Evolutionary conservation across 371 early-diverging fungal species (phyloP).

Genomic region (Fennellomyces sp.): DNA sequence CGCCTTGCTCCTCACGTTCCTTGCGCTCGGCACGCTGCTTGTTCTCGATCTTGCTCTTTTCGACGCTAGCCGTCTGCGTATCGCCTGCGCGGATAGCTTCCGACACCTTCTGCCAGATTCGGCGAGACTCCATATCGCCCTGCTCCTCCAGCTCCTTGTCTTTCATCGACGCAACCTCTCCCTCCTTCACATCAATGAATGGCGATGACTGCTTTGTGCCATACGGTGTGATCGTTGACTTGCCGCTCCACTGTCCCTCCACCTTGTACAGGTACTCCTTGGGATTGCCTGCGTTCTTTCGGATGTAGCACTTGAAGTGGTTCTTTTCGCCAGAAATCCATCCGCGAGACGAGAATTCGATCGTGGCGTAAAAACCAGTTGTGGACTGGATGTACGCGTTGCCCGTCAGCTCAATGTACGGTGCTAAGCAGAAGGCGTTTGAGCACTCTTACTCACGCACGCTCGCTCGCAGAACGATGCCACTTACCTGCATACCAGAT

Average conservation of each 20-base stretch:
- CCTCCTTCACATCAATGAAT: conserved; percentile 61
- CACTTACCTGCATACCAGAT: conserved; percentile 47
- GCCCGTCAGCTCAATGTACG: conserved; percentile 77
- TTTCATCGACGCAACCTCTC: conserved; percentile 36
- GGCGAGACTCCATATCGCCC: conserved; percentile 65
- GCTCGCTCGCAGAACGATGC: not conserved
- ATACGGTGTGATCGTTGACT: conserved; percentile 54
- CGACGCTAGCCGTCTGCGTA: conserved; percentile 63
- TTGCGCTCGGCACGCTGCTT: conserved; percentile 66
- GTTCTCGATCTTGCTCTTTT: conserved; percentile 76
- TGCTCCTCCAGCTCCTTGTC: conserved; percentile 56
- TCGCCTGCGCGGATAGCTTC: conserved; percentile 70
- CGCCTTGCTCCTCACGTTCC: conserved; percentile 56
- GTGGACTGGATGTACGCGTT: conserved; percentile 68
- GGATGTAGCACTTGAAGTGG: conserved; percentile 63
- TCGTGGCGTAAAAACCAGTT: conserved; percentile 66
- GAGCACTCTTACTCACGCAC: not conserved
- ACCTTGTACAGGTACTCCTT: conserved; percentile 60
- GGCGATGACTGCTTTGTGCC: conserved; percentile 42
- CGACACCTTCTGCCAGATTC: conserved; percentile 73
- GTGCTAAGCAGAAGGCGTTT: conserved; percentile 25
- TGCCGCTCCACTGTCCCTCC: conserved; percentile 69
- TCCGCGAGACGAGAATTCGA: conserved; percentile 75
- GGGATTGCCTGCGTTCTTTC: conserved; percentile 30
- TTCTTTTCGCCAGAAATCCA: conserved; percentile 82